Conservation (phyloP, 441 rosid genomes). For the Gossypium laxum region DNA sequence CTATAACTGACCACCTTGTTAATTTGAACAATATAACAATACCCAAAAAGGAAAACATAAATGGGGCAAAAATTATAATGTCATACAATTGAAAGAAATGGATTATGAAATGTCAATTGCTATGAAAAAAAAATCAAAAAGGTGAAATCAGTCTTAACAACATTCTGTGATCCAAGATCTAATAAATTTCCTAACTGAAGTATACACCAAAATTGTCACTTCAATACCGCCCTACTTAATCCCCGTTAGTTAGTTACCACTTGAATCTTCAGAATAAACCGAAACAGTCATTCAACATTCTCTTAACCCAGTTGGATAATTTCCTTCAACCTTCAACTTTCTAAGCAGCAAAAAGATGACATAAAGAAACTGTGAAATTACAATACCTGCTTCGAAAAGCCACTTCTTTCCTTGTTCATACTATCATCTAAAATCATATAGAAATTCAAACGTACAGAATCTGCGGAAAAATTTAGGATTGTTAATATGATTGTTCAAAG, state of each 20-base stretch:
- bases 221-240: slow-evolving; percentile 4
- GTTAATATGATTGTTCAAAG: not conserved
- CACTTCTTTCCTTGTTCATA: not conserved
- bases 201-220: slow-evolving; percentile 29
- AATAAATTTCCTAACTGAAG: slow-evolving; percentile 23
- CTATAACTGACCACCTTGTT: not conserved
- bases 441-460: not conserved
- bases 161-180: slow-evolving; percentile 21
- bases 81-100: slow-evolving; percentile 30
- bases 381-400: not conserved
- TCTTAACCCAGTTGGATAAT: not conserved
- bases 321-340: not conserved
- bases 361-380: not conserved
- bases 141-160: slow-evolving; percentile 9
- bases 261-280: slow-evolving; percentile 19
- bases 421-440: not conserved
- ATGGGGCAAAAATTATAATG: not conserved
- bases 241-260: slow-evolving; percentile 9
- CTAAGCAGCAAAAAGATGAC: not conserved
- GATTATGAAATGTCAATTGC: slow-evolving; percentile 17
- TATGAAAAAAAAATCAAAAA: slow-evolving; percentile 12
- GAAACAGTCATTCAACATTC: not conserved
- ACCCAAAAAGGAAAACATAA: not conserved
- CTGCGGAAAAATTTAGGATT: slow-evolving; percentile 9
- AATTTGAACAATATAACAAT: slow-evolving; percentile 6